Conservation (phyloP, 2,329 filamentous ascomycete genomes). For the Cladosporium sp. region DNA sequence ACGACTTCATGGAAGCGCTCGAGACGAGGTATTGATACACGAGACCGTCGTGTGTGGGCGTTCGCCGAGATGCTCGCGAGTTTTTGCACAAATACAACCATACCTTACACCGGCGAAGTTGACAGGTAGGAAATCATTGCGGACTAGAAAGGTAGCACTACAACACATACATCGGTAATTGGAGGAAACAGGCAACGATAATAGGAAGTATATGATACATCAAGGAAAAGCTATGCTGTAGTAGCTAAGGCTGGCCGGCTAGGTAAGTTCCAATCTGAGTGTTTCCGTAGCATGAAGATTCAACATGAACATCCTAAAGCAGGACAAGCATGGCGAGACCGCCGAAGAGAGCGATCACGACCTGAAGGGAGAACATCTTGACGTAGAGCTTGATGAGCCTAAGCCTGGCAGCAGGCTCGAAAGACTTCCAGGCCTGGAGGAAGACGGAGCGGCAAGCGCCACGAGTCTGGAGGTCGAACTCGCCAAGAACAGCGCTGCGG, state of each 20-base stretch:
- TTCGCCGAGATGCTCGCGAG: too few relatives aligned
- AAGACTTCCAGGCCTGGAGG: constrained; percentile 73
- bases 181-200: background rate
- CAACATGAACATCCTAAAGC: background rate
- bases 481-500: constrained; percentile 66
- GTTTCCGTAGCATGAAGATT: background rate
- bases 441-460: constrained; percentile 57
- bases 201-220: background rate
- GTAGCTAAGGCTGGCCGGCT: background rate
- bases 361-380: constrained; percentile 61
- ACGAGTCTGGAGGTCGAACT: constrained; percentile 67
- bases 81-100: too few relatives aligned
- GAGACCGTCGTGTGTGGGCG: too few relatives aligned
- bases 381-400: constrained; percentile 70
- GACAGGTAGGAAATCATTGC: too few relatives aligned
- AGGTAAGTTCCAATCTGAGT: background rate
- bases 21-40: background rate
- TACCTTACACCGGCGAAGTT: too few relatives aligned
- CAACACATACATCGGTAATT: too few relatives aligned
- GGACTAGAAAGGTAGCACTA: too few relatives aligned
- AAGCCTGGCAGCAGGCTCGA: constrained; percentile 67
- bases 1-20: background rate
- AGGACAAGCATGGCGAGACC: background rate
- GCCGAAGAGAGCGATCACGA: constrained; percentile 12
- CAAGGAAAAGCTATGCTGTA: background rate